Evolutionary conservation across 495 filamentous ascomycete genomes (phyloP), one percentile per base, ranked within the genome.

Genomic region (Penicillium samsonianum): DNA sequence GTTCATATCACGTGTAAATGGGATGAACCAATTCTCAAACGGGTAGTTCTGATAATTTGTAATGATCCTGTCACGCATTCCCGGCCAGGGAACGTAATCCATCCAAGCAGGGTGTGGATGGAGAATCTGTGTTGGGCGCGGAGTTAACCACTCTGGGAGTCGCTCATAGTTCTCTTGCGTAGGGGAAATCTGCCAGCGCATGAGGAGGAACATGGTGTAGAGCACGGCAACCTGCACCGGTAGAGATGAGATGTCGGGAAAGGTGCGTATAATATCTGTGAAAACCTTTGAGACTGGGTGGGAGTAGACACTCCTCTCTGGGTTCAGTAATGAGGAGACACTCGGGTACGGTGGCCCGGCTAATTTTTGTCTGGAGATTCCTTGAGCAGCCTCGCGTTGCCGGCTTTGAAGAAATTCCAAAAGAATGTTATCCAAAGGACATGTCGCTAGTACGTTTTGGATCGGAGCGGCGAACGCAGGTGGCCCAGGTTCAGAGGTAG

Each of bases 241-340:
- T 0, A 92, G 78, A 3, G 73, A 72, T 12, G 73, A 73, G 8
- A 95, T 80, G 57, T 85, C 83, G 0, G 90, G 89, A 59, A 93
- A 92, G 22, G 83, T 86, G 38, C 82, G 74, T 1, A 93, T 75
- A 57, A 94, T 90, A 67, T 93, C 90, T 23, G 87, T 91, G 63
- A 93, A 89, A 9, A 94, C 83, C 60, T 88, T 89, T 19, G 89
- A 91, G 2, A 93, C 77, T 0, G 89, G 87, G 64, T 93, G 90
- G 3, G 86, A 84, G 60, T 80, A 77, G 7, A 70, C 67, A 58
- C 76, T 78, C 33, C 76, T 74, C 47, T 86, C 76, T 0, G 89
- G 87, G 64, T 90, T 86, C 17, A 92, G 78, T 9, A 93, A 77
- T 2, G 87, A 85, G 2, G 87, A 86, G 50, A 93, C 83, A 55